Conservation (phyloP, 2,329 filamentous ascomycete genomes). For the Monilinia aucupariae region DNA sequence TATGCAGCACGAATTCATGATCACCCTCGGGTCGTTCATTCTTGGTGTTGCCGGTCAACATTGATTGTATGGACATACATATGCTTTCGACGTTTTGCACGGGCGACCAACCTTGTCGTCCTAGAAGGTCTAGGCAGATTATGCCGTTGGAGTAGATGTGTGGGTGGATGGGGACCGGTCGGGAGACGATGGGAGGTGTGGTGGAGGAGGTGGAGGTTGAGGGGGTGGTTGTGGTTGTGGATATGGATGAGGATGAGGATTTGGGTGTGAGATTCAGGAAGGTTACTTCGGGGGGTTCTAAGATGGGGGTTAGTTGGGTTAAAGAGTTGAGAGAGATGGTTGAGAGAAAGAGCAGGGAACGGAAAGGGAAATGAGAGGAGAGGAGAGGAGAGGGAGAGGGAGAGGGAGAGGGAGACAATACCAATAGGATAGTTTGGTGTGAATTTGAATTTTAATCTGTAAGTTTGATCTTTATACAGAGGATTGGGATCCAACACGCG, state of each 20-base stretch:
- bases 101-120: slow-evolving; percentile 84
- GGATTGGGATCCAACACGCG: slow-evolving; percentile 85
- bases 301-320: slow-evolving; percentile 41
- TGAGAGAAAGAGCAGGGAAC: slow-evolving; percentile 89
- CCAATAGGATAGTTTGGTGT: slow-evolving; percentile 82
- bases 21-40: slow-evolving; percentile 88
- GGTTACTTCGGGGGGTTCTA: slow-evolving; percentile 91
- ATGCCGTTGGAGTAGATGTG: slow-evolving; percentile 92
- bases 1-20: slow-evolving; percentile 78
- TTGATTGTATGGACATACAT: slow-evolving; percentile 95
- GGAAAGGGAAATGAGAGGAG: neutral
- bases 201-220: slow-evolving; percentile 80
- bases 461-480: slow-evolving; percentile 73
- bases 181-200: slow-evolving; percentile 41
- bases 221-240: slow-evolving; percentile 63
- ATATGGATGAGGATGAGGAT: neutral
- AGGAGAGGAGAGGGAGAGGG: neutral
- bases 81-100: slow-evolving; percentile 97
- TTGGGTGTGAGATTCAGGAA: slow-evolving; percentile 50
- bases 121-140: slow-evolving; percentile 92
- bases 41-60: slow-evolving; percentile 92
- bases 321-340: slow-evolving; percentile 60
- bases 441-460: slow-evolving; percentile 84
- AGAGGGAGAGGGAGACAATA: slow-evolving; percentile 41
- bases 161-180: slow-evolving; percentile 84